Conservation (phyloP, 345 rosid species). For the Bretschneidera sinensis region DNA sequence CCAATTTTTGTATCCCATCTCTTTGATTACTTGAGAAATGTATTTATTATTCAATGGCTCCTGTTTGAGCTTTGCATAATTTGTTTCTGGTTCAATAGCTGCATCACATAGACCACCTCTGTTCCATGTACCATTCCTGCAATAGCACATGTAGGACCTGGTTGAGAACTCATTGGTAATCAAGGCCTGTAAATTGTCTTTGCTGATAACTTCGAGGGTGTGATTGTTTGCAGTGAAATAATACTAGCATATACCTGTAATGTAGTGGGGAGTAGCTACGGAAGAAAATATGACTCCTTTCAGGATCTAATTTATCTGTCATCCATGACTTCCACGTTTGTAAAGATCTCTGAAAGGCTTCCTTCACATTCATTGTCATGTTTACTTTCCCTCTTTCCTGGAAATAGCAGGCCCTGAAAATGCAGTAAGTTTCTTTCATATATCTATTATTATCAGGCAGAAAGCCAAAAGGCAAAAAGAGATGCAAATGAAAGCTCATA, state of each 20-base stretch:
- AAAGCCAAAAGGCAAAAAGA: not conserved
- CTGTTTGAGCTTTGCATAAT: slow-evolving; percentile 33
- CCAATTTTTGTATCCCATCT: slow-evolving; percentile 34
- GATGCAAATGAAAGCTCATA: slow-evolving; percentile 2
- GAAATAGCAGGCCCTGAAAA: slow-evolving; percentile 60
- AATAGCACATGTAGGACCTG: not conserved
- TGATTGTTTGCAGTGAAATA: no score
- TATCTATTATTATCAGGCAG: not conserved
- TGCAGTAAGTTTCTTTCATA: not conserved
- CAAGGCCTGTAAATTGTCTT: not conserved
- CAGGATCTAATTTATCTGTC: slow-evolving; percentile 34
- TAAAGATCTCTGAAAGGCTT: slow-evolving; percentile 63
- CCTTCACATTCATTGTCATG: slow-evolving; percentile 54
- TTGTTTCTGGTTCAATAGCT: slow-evolving; percentile 50
- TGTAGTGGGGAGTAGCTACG: slow-evolving; percentile 80
- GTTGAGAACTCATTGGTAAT: not conserved
- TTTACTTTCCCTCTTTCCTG: slow-evolving; percentile 63
- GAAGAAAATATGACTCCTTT: slow-evolving; percentile 55
- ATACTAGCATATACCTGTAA: slow-evolving; percentile 40
- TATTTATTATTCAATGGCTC: slow-evolving; percentile 49
- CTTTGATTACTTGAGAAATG: slow-evolving; percentile 42
- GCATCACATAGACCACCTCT: slow-evolving; percentile 61
- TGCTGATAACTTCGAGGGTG: not conserved
- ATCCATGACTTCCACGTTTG: slow-evolving; percentile 70
- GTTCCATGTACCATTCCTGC: slow-evolving; percentile 80